These are phyloP conservation scores for Hibiscus mutabilis DNA, from an alignment of 345 rosid species.

Conservation along the genomic window DNA sequence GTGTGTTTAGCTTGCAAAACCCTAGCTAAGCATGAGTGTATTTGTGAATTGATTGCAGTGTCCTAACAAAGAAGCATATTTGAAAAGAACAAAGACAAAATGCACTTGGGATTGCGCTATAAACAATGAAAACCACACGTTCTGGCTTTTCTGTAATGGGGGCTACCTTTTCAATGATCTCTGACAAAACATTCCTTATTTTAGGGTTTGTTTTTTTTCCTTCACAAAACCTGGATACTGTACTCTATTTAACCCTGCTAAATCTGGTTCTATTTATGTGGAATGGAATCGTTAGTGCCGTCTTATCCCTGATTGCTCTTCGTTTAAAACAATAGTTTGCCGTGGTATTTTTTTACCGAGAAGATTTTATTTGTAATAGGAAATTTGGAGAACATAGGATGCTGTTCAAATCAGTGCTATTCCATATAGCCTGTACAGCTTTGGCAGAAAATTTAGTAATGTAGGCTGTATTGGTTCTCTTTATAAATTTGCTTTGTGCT, in stretches of 20 bases:
- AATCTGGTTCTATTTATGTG: conserved; percentile 6
- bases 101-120: neutral
- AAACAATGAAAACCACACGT: neutral
- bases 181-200: conserved; percentile 20
- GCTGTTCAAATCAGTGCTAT: no score
- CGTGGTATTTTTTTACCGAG: neutral
- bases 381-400: neutral
- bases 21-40: conserved; percentile 8
- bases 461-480: neutral
- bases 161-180: neutral
- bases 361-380: neutral
- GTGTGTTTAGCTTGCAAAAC: neutral
- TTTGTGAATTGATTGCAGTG: neutral
- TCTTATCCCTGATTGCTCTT: neutral
- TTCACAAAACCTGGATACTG: conserved; percentile 12
- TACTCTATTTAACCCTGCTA: neutral
- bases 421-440: conserved; percentile 10
- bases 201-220: conserved; percentile 15
- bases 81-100: neutral
- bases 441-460: conserved; percentile 23
- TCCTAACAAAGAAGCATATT: neutral
- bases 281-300: neutral
- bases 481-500: neutral
- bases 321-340: neutral
- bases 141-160: neutral